Evolutionary conservation across 2,329 filamentous ascomycete genomes (phyloP).

Genomic region (Calcarisporium arbuscula): DNA sequence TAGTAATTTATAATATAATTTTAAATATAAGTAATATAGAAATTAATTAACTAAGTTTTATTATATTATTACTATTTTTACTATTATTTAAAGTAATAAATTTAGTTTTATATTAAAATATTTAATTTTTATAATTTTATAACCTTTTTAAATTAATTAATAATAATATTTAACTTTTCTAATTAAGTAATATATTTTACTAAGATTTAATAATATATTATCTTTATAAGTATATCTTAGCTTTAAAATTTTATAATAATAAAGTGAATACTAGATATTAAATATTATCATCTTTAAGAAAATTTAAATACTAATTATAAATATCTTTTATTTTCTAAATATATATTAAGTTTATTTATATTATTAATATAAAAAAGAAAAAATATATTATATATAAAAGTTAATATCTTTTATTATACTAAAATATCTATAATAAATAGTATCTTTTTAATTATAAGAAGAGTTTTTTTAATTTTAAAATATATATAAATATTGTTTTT

Average conservation of each 20-base stretch:
- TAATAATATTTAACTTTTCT: not conserved
- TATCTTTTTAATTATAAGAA: not conserved
- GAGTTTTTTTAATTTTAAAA: conserved; percentile 1
- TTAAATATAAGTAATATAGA: not conserved
- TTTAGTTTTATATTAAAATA: not conserved
- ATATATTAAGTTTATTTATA: not conserved
- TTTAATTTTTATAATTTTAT: conserved; percentile 1
- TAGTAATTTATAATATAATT: not conserved
- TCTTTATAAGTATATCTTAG: not conserved
- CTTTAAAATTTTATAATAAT: not conserved
- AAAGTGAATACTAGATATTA: not conserved
- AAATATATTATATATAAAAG: not conserved
- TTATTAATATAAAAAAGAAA: not conserved
- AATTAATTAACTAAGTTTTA: not conserved
- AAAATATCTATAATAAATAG: not conserved
- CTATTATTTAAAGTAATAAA: not conserved
- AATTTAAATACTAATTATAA: not conserved
- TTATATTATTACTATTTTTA: not conserved
- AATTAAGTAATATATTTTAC: conserved; percentile 2
- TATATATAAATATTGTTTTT: too few relatives aligned
- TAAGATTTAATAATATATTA: conserved; percentile 1
- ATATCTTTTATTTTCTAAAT: not conserved
- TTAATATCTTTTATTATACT: not conserved
- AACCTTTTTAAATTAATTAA: conserved; percentile 1
- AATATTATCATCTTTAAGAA: not conserved